phyloP scores from a whole-genome alignment of 2,329 filamentous ascomycete genomes.

The Ascosphaera acerosa region DNA sequence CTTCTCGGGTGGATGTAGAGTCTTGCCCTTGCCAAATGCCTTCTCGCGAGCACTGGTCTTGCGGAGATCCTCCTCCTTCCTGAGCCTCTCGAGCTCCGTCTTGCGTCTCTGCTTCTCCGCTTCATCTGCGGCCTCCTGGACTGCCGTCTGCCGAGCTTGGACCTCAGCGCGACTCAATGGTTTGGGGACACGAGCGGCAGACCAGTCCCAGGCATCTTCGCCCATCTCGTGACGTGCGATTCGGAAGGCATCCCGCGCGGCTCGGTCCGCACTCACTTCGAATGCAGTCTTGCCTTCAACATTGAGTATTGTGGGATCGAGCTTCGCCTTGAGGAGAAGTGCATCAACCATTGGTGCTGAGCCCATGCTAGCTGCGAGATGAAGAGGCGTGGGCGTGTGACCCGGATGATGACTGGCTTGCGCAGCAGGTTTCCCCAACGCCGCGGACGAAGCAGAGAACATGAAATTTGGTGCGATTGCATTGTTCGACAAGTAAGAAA shows the following conservation, averaged over 20 bases:
- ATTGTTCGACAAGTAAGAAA: conserved; percentile 65
- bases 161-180: conserved; percentile 46
- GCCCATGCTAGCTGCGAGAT: conserved; percentile 64
- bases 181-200: conserved; percentile 43
- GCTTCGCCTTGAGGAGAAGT: conserved; percentile 46
- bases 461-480: conserved; percentile 42
- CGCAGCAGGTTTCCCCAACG: background rate
- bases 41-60: conserved; percentile 19
- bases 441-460: conserved; percentile 40
- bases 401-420: conserved; percentile 31
- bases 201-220: conserved; percentile 56
- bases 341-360: conserved; percentile 51
- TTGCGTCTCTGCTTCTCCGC: conserved; percentile 46
- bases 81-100: conserved; percentile 47
- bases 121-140: conserved; percentile 40
- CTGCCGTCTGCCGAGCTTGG: conserved; percentile 40
- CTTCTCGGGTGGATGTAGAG: conserved; percentile 37
- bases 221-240: conserved; percentile 64
- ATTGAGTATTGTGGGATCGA: conserved; percentile 47
- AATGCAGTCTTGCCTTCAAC: conserved; percentile 64
- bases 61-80: conserved; percentile 30
- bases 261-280: conserved; percentile 61
- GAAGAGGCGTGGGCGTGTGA: conserved; percentile 61
- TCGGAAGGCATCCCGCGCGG: conserved; percentile 76
- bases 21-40: conserved; percentile 26